Conservation (phyloP, 2,329 filamentous ascomycete genomes). For the Cladosporium austrohemisphaericum region DNA sequence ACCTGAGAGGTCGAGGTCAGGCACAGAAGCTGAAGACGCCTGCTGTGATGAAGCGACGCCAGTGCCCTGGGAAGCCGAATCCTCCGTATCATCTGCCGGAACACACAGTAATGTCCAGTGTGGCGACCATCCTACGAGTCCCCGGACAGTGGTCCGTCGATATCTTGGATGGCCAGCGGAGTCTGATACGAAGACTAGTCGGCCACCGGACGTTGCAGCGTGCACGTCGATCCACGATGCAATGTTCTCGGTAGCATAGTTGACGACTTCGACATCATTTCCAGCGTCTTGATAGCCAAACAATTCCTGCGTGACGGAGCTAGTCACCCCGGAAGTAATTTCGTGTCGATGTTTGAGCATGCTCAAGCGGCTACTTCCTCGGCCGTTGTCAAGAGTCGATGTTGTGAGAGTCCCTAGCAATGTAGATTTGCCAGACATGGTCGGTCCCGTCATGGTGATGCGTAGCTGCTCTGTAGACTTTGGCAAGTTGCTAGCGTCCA, state of each 20-base stretch:
- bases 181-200: constrained; percentile 84
- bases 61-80: constrained; percentile 33
- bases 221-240: constrained; percentile 96
- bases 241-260: constrained; percentile 81
- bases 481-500: not conserved
- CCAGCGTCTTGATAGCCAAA: constrained; percentile 65
- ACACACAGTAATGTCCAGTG: constrained; percentile 91
- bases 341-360: constrained; percentile 92
- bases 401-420: constrained; percentile 84
- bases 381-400: constrained; percentile 83
- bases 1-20: constrained; percentile 67
- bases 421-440: constrained; percentile 88
- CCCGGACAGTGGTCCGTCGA: constrained; percentile 80
- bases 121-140: constrained; percentile 91
- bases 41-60: constrained; percentile 37
- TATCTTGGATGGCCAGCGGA: constrained; percentile 89
- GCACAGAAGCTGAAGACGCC: constrained; percentile 33
- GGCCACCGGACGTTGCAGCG: constrained; percentile 65
- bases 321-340: constrained; percentile 85
- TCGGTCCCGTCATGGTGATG: constrained; percentile 82
- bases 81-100: constrained; percentile 68
- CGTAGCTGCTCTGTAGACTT: constrained; percentile 67
- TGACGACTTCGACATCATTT: constrained; percentile 56
- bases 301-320: constrained; percentile 89
- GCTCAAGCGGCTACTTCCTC: constrained; percentile 83